Base-by-base conservation (phyloP, 2,329 filamentous ascomycete genomes). In the Cladosporium sp. region DNA sequence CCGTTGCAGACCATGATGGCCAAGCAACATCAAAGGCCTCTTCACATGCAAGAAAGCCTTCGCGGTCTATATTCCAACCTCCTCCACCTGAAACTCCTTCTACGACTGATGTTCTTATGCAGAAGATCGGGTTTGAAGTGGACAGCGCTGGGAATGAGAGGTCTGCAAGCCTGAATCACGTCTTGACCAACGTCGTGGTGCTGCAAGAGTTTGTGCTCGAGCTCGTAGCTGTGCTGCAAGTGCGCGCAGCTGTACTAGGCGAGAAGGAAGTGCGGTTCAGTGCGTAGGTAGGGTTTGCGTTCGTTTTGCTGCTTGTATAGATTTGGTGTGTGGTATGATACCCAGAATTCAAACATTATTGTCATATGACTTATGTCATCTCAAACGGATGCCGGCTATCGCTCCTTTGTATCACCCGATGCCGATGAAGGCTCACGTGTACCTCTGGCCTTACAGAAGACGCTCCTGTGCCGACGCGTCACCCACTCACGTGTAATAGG, bases 181-280 rank as follows among this genome's bases (percentile, higher is more conserved):
- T 81, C 30, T 69, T 80, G 36, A 81, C 78, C 9, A 81, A 81
- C 60, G 74, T 78, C 40, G 76, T 80, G 5, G 72, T 81, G 9
- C 60, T 81, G 63, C 79, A 81, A 64, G 76, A 80, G 60, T 81
- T 81, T 62, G 71, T 79, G 19, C 65, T 80, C 51, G 79, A 81
- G 66, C 59, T 81, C 12, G 73, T 77, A 11, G 78, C 78, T 5
- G 68, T 80, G 55, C 64, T 81, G 67, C 78, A 80, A 63, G 73
- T 79, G 1, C 68, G 79, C 36, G 78, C 78, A 5, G 77, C 76
- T 55, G 69, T 81, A 43, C 75, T 80, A 3, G 69, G 69, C 47
- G 73, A 73, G 40, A 58, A 51, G 43, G 79, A 81, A 63, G 73
- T 81, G 30, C 54, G 54, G 14, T 40, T 56, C 9, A 45, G 20